Conservation (phyloP, 1,284 basidiomycete species). For the Pyrrhoderma lamaoense region DNA sequence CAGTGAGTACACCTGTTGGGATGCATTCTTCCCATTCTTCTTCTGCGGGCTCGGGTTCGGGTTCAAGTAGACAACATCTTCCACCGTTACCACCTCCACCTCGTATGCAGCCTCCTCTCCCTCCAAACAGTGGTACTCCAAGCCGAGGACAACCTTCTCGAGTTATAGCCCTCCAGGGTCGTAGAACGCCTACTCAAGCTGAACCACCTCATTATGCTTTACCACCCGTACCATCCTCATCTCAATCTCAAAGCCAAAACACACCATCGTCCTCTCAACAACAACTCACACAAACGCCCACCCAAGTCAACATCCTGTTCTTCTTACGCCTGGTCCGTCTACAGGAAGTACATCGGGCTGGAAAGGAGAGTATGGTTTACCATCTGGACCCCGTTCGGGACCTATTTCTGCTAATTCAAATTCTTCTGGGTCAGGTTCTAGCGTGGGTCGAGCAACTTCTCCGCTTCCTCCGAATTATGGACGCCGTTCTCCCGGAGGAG, state of each 20-base stretch:
- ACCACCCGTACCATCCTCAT: constrained; percentile 38
- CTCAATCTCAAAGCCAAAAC: constrained; percentile 42
- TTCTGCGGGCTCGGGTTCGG: constrained; percentile 17
- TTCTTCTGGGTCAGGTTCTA: no score
- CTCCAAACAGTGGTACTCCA: constrained; percentile 29
- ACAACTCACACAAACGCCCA: constrained; percentile 30
- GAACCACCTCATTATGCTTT: constrained; percentile 37
- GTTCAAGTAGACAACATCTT: constrained; percentile 39
- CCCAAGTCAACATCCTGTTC: constrained; percentile 8
- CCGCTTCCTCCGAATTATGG: constrained; percentile 38
- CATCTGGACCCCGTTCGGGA: constrained; percentile 51
- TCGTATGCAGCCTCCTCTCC: constrained; percentile 53
- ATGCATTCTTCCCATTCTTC: constrained; percentile 28
- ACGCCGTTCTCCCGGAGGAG: constrained; percentile 8
- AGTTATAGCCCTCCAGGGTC: constrained; percentile 20
- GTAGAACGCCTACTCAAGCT: constrained; percentile 50
- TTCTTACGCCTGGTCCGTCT: constrained; percentile 11
- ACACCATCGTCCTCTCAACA: constrained; percentile 27
- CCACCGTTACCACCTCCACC: constrained; percentile 64
- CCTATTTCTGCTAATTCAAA: constrained; percentile 20
- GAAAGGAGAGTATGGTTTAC: constrained; percentile 46
- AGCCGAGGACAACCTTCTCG: constrained; percentile 21
- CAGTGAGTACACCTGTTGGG: constrained; percentile 19
- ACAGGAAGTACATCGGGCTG: constrained; percentile 26
- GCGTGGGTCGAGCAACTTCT: constrained; percentile 43